Evolutionary conservation across 306 rosid genomes (phyloP), one percentile per base, ranked within the genome.

Genomic region (Mimosa pudica): DNA sequence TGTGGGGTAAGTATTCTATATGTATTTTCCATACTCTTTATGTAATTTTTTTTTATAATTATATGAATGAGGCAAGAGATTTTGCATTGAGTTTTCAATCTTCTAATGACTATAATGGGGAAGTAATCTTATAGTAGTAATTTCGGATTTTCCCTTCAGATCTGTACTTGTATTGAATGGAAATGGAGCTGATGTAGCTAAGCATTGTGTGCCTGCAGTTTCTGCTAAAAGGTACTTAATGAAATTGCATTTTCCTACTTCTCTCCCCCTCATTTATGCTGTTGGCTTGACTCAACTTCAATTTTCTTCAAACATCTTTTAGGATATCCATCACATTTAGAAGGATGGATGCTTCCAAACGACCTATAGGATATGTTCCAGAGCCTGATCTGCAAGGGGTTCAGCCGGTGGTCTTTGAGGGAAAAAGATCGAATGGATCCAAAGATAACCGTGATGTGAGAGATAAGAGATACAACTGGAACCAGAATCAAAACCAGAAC

Each of bases 311-410:
- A 66, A 76, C 42, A 67, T 46, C 52, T 8, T 42, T 33, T 74
- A 96, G 99, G 91, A 96, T 93, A 82, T 96, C 98, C 13, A 93
- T 96, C 81, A 96, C 99, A 78, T 96, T 96, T 87, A 88, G 99
- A 86, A 96, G 86, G 85, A 96, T 96, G 94, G 92, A 91, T 75
- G 90, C 35, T 64, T 80, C 88, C 51, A 92, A 89, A 80, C 77
- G 92, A 73, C 98, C 98, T 6, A 1, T 20, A 4, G 89, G 80
- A 17, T 89, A 74, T 77, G 75, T 74, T 42, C 85, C 90, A 46
- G 97, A 91, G 84, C 94, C 98, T 46, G 98, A 90, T 87, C 87
- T 96, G 82, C 89, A 75, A 81, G 92, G 85, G n/a, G 82, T 96
- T 63, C 89, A 91, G 74, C 98, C 98, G 48, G 79, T 96, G 86